These are phyloP conservation scores for Pseudogymnoascus sp. DNA, from an alignment of 2,329 filamentous ascomycete species.

Conservation along the genomic window DNA sequence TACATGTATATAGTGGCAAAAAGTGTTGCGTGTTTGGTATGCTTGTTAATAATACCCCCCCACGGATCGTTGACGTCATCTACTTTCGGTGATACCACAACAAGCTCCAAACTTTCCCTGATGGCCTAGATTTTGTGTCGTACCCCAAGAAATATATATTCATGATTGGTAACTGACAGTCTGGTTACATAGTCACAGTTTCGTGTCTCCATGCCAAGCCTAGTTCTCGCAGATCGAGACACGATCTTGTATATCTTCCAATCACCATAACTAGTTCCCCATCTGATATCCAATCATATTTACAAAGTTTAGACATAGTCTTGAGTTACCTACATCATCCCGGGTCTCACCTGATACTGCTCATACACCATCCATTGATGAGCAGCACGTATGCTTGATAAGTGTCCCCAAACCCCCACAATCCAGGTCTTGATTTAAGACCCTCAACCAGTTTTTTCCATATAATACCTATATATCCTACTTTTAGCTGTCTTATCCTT, in stretches of 20 bases:
- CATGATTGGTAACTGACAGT: neutral
- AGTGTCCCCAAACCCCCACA: neutral
- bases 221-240: neutral
- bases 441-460: neutral
- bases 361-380: neutral
- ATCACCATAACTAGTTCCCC: neutral
- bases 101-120: neutral
- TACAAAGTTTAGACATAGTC: constrained; percentile 2
- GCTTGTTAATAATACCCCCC: neutral
- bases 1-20: constrained; percentile 1
- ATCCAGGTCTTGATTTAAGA: neutral
- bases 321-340: constrained; percentile 6
- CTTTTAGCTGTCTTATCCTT: neutral
- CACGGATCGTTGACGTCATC: constrained; percentile 3
- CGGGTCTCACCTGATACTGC: neutral
- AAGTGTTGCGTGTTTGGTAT: neutral
- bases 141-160: neutral
- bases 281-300: neutral
- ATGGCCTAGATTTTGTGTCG: neutral
- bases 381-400: neutral
- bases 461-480: neutral
- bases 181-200: constrained; percentile 1
- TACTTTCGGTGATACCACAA: neutral
- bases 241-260: constrained; percentile 1
- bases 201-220: neutral